A percentile compares a stretch with the other conserved stretches of the same genome.
Conservation (phyloP, 164 flowering plant species). For the Sedum album region DNA sequence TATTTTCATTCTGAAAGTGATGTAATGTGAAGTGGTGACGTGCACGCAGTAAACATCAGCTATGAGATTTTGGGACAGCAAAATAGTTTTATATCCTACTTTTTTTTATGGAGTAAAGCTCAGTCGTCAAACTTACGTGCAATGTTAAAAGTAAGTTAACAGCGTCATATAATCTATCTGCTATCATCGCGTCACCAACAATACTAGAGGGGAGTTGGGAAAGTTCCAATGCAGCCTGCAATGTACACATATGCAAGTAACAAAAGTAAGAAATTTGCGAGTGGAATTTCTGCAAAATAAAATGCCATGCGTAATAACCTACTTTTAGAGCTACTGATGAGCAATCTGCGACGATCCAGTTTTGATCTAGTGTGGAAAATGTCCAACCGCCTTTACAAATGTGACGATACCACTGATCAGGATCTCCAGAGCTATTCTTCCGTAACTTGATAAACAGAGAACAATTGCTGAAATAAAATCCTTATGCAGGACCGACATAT, state of each 20-base stretch:
- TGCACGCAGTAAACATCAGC: no score
- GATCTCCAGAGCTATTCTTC: conserved; percentile 54
- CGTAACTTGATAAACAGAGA: conserved; percentile 32
- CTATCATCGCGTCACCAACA: background rate
- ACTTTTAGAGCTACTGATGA: conserved; percentile 83
- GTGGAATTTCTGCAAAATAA: no score
- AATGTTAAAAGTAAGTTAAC: no score
- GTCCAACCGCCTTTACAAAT: conserved; percentile 93
- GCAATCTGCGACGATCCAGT: conserved; percentile 86
- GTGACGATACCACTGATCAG: conserved; percentile 66
- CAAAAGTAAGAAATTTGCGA: background rate
- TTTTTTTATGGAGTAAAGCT: no score
- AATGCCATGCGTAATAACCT: background rate
- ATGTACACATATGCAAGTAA: no score
- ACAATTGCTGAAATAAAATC: background rate
- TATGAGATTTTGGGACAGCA: no score
- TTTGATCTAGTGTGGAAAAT: conserved; percentile 79
- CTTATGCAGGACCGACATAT: background rate
- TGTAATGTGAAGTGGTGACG: no score
- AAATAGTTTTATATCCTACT: no score
- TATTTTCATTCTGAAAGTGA: conserved; percentile 41
- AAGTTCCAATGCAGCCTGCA: conserved; percentile 26
- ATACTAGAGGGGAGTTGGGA: background rate
- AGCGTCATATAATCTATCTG: no score
- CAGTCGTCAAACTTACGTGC: no score